Evolutionary conservation across 2,329 filamentous ascomycete genomes (phyloP), one percentile per base, ranked within the genome.

Genomic region (Penicillium sp.): DNA sequence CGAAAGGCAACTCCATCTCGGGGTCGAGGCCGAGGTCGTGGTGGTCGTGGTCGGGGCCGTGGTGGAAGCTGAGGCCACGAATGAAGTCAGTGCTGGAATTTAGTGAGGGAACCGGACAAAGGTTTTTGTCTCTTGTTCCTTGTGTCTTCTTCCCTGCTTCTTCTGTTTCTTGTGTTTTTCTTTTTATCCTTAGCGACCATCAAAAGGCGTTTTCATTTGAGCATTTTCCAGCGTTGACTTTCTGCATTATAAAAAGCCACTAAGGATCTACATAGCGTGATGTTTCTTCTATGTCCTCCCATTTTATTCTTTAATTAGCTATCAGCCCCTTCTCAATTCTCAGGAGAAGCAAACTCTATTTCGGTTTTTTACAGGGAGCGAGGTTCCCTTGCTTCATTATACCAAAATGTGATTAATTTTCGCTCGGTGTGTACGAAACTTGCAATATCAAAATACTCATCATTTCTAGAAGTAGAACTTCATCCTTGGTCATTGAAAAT

Each of bases 21-120:
- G 5, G 52, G 41, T 46, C 51, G 55, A n/a, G 41, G 46, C 37
- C 46, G 52, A 19, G 56, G 48, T 31, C 44, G 44, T 37, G 47
- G 47, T 49, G 27, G n/a, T 37, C 43, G 44, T 37, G 31, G 51
- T 29, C 51, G 51, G 5, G 31, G 50, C 24, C 41, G 27, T 52
- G 44, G 43, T 29, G 26, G 10, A 45, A 19, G 44, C 14, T 19
- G 37, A 33, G 22, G 24, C 37, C 27, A 29, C 27, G 49, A n/a
- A 19, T 24, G 26, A 43, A 44, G 49, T 52, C 37, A 43, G 16
- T 27, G 24, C 8, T 13, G 11, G 11, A 3, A 16, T 39, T 2
- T 19, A 16, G n/a, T n/a, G n/a, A 19, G 16, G 9, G 3, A n/a
- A 7, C 31, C 5, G 13, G 5, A 33, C 31, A 7, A 10, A 5